Conservation (phyloP, 2,329 filamentous ascomycete genomes). For the Alternaria brassicae region DNA sequence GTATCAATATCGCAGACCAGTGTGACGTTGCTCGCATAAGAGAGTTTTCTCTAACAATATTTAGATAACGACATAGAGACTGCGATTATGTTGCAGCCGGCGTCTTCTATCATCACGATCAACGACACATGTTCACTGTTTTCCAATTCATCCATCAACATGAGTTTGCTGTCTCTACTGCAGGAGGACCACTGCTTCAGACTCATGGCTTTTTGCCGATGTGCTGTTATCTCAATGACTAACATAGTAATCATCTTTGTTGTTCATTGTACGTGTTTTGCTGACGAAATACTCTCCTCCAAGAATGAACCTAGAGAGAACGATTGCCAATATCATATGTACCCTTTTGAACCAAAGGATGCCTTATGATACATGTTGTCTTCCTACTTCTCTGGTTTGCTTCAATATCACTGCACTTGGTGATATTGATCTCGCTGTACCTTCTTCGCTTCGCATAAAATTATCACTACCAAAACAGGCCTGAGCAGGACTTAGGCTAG, state of each 20-base stretch:
- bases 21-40: too few species aligned
- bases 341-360: not conserved
- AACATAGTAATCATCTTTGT: not conserved
- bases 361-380: not conserved
- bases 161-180: not conserved
- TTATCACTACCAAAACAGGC: not conserved
- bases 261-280: not conserved
- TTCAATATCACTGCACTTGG: not conserved
- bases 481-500: not conserved
- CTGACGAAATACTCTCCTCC: not conserved
- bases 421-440: not conserved
- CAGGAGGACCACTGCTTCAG: not conserved
- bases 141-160: not conserved
- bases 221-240: not conserved
- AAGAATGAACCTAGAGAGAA: not conserved
- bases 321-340: not conserved
- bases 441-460: not conserved
- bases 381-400: not conserved
- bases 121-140: not conserved
- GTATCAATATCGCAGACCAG: not conserved
- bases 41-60: not conserved
- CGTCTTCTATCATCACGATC: not conserved
- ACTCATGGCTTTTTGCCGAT: not conserved
- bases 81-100: not conserved
- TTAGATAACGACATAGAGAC: not conserved